These are phyloP conservation scores for Talaromyces adpressus DNA, from an alignment of 495 filamentous ascomycete species.

Conservation along the genomic window DNA sequence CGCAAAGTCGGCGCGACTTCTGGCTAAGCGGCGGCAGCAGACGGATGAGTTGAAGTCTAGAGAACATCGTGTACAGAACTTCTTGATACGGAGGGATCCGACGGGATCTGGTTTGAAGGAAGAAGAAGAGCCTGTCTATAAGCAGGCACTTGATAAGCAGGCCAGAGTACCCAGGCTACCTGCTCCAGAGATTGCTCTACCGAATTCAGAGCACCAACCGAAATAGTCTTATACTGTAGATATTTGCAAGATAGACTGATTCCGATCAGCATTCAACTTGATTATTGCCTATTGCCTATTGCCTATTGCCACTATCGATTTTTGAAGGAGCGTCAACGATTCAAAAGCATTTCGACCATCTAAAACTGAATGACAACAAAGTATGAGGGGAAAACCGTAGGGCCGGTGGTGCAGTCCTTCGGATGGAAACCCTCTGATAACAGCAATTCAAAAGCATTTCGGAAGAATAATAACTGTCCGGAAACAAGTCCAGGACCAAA, in stretches of 20 bases:
- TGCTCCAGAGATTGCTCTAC: neutral
- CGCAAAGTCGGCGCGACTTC: constrained; percentile 51
- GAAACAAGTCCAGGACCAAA: neutral
- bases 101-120: constrained; percentile 38
- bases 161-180: neutral
- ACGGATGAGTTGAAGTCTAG: constrained; percentile 36
- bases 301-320: too few relatives aligned
- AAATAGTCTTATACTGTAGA: neutral
- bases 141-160: constrained; percentile 23
- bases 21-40: constrained; percentile 49
- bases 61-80: constrained; percentile 63
- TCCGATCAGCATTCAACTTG: neutral
- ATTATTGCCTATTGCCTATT: neutral
- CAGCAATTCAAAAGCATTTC: too few relatives aligned
- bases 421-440: too few relatives aligned
- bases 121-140: constrained; percentile 32
- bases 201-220: neutral
- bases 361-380: too few relatives aligned
- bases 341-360: too few relatives aligned
- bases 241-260: neutral
- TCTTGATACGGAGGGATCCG: constrained; percentile 61
- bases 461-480: too few relatives aligned
- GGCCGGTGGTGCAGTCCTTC: too few relatives aligned
- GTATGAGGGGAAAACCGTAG: too few relatives aligned
- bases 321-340: too few relatives aligned